Percentiles rank a stretch among this genome's conserved stretches.
These are phyloP conservation scores for Amoeboaphelidium protococcarum DNA, from an alignment of 371 early-diverging fungal species.

Conservation along the genomic window DNA sequence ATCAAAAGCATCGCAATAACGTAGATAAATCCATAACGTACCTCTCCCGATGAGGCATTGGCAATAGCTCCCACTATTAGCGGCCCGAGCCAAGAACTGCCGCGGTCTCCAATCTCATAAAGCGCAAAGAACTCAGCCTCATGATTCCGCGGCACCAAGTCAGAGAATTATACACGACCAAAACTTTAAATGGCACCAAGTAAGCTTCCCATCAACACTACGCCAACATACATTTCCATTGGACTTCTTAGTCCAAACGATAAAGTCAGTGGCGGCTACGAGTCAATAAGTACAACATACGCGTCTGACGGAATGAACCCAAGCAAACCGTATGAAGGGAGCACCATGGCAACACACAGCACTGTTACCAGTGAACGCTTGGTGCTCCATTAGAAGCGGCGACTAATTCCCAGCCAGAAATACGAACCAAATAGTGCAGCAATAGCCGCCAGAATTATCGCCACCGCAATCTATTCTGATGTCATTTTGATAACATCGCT, in stretches of 20 bases:
- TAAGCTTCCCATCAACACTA: conserved; percentile 21
- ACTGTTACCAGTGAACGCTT: conserved; percentile 10
- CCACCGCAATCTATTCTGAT: conserved; percentile 12
- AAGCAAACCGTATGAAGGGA: conserved; percentile 24
- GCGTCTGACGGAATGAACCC: conserved; percentile 17
- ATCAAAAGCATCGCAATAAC: too few species aligned
- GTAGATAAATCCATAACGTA: neutral
- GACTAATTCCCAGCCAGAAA: conserved; percentile 17
- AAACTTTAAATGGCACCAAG: conserved; percentile 23
- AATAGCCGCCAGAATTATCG: conserved; percentile 8
- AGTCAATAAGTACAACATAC: neutral
- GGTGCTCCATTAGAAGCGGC: conserved; percentile 7
- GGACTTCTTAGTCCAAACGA: conserved; percentile 15
- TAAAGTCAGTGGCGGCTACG: neutral
- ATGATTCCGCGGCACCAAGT: conserved; percentile 12
- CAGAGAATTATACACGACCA: conserved; percentile 21
- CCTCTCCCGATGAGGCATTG: conserved; percentile 7
- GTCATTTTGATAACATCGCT: conserved; percentile 11
- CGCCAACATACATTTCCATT: conserved; percentile 16
- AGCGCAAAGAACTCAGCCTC: conserved; percentile 2
- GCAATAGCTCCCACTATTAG: conserved; percentile 23
- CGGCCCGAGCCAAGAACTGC: conserved; percentile 30
- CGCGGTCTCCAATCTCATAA: conserved; percentile 31
- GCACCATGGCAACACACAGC: conserved; percentile 8
- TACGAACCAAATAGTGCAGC: conserved; percentile 19